Evolutionary conservation across 768 basidiomycete genomes (phyloP).

Genomic region (Leccinum uliginosum): DNA sequence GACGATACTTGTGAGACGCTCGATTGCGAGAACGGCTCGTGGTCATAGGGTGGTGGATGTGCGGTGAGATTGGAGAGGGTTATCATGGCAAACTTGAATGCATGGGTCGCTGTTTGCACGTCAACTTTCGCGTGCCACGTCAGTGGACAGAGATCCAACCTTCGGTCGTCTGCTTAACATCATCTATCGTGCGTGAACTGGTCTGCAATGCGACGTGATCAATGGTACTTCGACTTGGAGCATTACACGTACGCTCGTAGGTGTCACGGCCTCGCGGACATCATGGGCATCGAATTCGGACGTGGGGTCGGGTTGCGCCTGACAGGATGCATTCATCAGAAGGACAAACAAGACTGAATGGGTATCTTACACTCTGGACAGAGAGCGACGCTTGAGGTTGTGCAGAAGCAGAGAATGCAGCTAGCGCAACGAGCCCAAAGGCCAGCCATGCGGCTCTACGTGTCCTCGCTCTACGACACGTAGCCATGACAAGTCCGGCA

Average conservation of each 20-base stretch:
- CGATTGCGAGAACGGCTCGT: slow-evolving; percentile 39
- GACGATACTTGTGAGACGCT: slow-evolving; percentile 44
- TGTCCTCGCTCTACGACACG: slow-evolving; percentile 19
- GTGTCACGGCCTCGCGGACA: slow-evolving; percentile 13
- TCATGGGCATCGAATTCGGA: slow-evolving; percentile 1
- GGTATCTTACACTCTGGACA: slow-evolving; percentile 15
- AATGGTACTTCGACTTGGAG: not conserved
- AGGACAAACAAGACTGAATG: not conserved
- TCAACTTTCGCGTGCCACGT: not conserved
- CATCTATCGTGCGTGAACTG: slow-evolving; percentile 10
- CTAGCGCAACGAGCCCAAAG: slow-evolving; percentile 53
- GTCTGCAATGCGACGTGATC: slow-evolving; percentile 10
- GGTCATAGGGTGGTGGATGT: slow-evolving; percentile 50
- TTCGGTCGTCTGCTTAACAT: slow-evolving; percentile 46
- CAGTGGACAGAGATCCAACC: slow-evolving; percentile 31
- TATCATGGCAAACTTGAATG: slow-evolving; percentile 70
- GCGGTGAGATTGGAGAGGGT: slow-evolving; percentile 66
- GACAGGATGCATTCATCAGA: not conserved
- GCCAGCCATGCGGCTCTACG: slow-evolving; percentile 56
- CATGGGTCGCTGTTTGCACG: slow-evolving; percentile 51
- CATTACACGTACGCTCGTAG: slow-evolving; percentile 4
- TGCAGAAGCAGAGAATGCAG: slow-evolving; percentile 43
- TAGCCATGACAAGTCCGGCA: slow-evolving; percentile 12
- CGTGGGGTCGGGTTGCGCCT: slow-evolving; percentile 16
- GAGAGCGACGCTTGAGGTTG: slow-evolving; percentile 23